Evolutionary conservation across 768 basidiomycete species (phyloP), one percentile per base, ranked within the genome.

Genomic region (Termitomyces titanicus): DNA sequence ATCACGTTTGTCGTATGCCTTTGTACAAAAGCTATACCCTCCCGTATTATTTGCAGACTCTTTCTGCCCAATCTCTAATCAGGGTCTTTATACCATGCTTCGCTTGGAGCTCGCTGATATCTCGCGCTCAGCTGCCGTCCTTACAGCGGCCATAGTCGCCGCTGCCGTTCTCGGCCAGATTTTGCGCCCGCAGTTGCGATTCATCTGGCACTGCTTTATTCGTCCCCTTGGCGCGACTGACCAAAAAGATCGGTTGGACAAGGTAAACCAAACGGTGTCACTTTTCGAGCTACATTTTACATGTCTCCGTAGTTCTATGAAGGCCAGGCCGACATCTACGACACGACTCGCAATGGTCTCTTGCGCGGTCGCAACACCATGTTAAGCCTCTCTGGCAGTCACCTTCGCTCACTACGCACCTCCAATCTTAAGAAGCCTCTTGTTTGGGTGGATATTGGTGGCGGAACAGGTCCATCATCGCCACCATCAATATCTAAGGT

Each of bases 401-500:
- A 89, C 60, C 70, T 90, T 8, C 74, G 73, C 31, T 69, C 76
- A 2, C 72, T 86, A 44, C 74, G 73, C 5, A 67, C 65, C 34
- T 64, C 63, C 24, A 60, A 74, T 6, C 73, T 77, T 0, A 66
- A 70, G 0, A 78, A 79, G 63, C 74, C 75, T 13, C 77, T 88
- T 17, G 76, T 91, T 13, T 91, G 89, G 89, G 77, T 91, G 17
- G 89, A 91, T 64, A 82, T 91, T 53, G 87, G 88, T 15, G 89
- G 88, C 31, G 89, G 88, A 25, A 89, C 88, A 12, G 81, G 81
- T 51, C 18, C 45, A 0, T 49, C 44, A 7, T 45, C 24, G 45
- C 50, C 3, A 33, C 37, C 17, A 22, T 33, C 51, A 5, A 39
- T 22, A 22, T 42, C 17, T 25, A 17, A 6, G n/a, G 15, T 42